Base-by-base conservation (phyloP, 73 alveolate genomes). In the Symbiodinium natans region DNA sequence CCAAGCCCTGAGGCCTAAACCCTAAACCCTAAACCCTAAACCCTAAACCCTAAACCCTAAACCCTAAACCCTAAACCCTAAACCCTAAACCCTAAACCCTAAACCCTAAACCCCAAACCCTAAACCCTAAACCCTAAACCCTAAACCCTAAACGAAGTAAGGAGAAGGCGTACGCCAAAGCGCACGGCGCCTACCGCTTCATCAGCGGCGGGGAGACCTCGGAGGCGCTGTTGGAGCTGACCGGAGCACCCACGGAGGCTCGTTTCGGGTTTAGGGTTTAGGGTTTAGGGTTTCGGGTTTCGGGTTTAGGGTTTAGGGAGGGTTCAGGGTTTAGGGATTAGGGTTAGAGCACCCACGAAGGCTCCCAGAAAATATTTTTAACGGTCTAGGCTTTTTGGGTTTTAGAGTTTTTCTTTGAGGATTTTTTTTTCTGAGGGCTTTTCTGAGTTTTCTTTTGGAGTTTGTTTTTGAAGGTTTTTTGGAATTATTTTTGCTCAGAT, bases 201-300 rank as follows among this genome's bases (percentile, higher is more conserved):
- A 92, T 92, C 92, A 92, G 98, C 19, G 98, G 98, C 25, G 98
- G 98, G 3, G 96, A 90, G 77, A 90, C 96, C 74, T 90, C 96
- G 4, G 96, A 90, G 82, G 96, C 96, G 34, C 34, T 90, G 77
- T 54, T 92, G 43, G 98, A 92, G 83, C 83, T 92, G 34, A 92
- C 98, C 11, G 98, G 98, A 8, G 98, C 98, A 34, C 98, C 98
- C 43, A 92, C 98, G 19, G 98, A 92, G 87, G 96, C 39, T 15
- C 56, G 68, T 52, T 52, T 10, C 21, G 25, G 13, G 13, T 33
- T 71, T 71, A 2, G 13, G 83, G 39, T n/a, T 43, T 43, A n/a
- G n/a, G n/a, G n/a, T n/a, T n/a, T n/a, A n/a, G n/a, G n/a, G n/a
- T n/a, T n/a, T n/a, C n/a, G 56, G 56, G 56, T 43, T 43, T 11